Evolutionary conservation across 2,329 filamentous ascomycete species (phyloP), one percentile per base, ranked within the genome.

Genomic region (Ophiostoma ulmi): DNA sequence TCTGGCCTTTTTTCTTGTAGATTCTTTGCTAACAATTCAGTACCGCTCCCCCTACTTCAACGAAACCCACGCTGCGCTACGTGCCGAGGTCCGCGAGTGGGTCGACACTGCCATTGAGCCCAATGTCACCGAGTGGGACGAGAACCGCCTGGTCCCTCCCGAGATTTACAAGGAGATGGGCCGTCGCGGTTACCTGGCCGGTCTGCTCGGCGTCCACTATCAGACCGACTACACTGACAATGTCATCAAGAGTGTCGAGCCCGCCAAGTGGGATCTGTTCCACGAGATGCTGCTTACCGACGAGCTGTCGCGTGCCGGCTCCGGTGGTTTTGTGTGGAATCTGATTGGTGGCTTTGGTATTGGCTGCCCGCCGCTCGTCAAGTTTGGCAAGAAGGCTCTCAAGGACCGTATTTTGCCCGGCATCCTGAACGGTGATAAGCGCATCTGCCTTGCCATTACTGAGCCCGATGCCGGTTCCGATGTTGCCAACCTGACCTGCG

Each of bases 41-140:
- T 97, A 97, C 81, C 92, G 97, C 83, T 97, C 94, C 1, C 93
- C 94, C 38, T 98, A 97, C 86, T 97, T 91, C 86, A 97, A 97
- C 82, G 90, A 97, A 81, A 89, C 92, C 5, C 95, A 99, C 81
- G 94, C 89, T 71, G 93, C 93, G 69, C 90, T 99, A 68, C 93
- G 95, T 72, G 90, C 88, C 74, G 95, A 99, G 84, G 85, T 97
- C 72, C 91, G 95, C 77, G 87, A 93, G 83, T 99, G 94, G 94
- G 88, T 99, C 70, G 92, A 97, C 73, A 87, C 85, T 71, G 92
- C 93, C 76, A 90, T 98, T 79, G 93, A 97, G 83, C 94, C 95
- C 31, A 86, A 94, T 76, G 92, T 98, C 71, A 91, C 89, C 58
- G 95, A 99, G 80, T 99, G 95, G 95, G 95, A 99, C 76, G 95